Conservation (phyloP, 441 rosid species). For the Hypseocharis bilobata region DNA sequence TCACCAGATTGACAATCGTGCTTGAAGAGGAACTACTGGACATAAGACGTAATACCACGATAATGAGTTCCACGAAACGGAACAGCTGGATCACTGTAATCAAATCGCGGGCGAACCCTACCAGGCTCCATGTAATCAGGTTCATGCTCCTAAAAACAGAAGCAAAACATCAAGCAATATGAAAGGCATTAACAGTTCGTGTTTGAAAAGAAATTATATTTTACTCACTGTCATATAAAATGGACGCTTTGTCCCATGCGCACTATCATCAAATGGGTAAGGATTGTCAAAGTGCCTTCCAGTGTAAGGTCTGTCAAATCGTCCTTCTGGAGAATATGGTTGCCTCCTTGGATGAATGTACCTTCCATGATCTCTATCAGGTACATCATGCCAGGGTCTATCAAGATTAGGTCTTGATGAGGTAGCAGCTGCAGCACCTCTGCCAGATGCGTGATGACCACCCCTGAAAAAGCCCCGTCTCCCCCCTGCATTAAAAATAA, state of each 20-base stretch:
- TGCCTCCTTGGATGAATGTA: conserved; percentile 31
- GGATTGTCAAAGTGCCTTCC: conserved; percentile 42
- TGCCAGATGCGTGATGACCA: conserved; percentile 32
- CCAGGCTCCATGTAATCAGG: conserved; percentile 44
- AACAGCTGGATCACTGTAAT: conserved; percentile 33
- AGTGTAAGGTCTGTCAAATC: conserved; percentile 33
- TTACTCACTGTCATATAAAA: conserved; percentile 36
- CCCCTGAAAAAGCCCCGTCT: conserved; percentile 43
- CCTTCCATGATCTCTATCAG: conserved; percentile 32
- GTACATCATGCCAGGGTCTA: conserved; percentile 36
- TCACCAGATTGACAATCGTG: background rate
- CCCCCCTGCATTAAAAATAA: conserved; percentile 30
- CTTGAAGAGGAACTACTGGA: conserved; percentile 1
- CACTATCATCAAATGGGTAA: conserved; percentile 32
- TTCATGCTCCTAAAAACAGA: conserved; percentile 35
- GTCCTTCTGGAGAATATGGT: conserved; percentile 40
- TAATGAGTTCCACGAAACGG: conserved; percentile 35
- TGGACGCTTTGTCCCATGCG: conserved; percentile 46
- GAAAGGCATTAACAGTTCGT: background rate
- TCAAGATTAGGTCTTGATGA: conserved; percentile 36
- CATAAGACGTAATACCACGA: conserved; percentile 27
- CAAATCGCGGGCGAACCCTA: conserved; percentile 38
- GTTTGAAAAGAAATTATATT: background rate
- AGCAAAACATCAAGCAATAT: conserved; percentile 11
- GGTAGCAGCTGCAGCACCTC: conserved; percentile 25